Percentiles rank a stretch among this genome's conserved stretches.
Evolutionary conservation across 306 rosid genomes (phyloP).

Genomic region (Calophaca sinica): DNA sequence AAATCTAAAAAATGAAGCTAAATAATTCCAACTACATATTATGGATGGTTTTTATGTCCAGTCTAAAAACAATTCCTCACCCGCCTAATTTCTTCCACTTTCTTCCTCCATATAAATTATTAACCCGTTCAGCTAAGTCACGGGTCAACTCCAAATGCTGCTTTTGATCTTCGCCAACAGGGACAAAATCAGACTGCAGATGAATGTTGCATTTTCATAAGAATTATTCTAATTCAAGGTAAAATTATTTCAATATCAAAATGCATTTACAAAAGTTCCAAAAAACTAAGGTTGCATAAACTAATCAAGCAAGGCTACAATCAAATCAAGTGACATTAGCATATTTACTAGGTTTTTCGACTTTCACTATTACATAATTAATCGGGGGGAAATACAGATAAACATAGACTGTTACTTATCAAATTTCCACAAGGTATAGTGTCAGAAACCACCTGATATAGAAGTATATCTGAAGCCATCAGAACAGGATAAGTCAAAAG

Average conservation of each 20-base stretch:
- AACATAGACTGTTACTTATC: constrained; percentile 5
- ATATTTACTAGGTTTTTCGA: constrained; percentile 37
- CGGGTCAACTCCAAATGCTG: constrained; percentile 98
- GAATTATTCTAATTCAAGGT: constrained; percentile 49
- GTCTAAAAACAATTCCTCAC: constrained; percentile 56
- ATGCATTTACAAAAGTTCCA: constrained; percentile 33
- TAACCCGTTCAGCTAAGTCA: constrained; percentile 90
- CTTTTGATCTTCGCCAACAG: constrained; percentile 99
- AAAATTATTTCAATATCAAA: constrained; percentile 40
- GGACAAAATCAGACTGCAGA: constrained; percentile 91
- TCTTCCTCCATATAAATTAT: constrained; percentile 90
- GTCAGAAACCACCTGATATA: constrained; percentile 78
- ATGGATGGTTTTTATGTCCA: constrained; percentile 23
- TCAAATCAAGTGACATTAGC: constrained; percentile 33
- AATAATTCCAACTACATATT: constrained; percentile 27
- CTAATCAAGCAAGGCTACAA: constrained; percentile 24
- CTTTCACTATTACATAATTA: constrained; percentile 35
- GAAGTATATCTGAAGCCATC: constrained; percentile 98
- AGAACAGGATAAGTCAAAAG: constrained; percentile 98
- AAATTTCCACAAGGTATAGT: constrained; percentile 30
- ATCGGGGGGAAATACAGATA: constrained; percentile 13
- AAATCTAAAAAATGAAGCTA: constrained; percentile 28
- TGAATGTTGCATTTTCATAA: constrained; percentile 54
- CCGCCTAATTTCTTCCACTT: constrained; percentile 99
- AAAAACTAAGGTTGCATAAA: constrained; percentile 23